Evolutionary conservation across 495 filamentous ascomycete genomes (phyloP).

Genomic region (Trichoderma virens): DNA sequence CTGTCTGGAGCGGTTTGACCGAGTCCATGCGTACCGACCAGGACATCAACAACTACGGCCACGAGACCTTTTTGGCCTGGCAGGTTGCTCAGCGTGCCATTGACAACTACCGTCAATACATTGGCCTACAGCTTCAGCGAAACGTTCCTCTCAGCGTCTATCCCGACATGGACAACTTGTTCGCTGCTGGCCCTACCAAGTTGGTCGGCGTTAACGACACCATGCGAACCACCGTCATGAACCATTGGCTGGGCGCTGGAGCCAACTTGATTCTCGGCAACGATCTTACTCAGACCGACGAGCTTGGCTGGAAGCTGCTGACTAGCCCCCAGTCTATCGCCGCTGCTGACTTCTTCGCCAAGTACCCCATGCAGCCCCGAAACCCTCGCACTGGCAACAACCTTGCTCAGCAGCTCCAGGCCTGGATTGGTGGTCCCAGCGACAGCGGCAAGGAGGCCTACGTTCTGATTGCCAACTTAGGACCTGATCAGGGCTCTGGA

Average conservation of each 20-base stretch:
- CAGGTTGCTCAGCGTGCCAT: conserved; percentile 21
- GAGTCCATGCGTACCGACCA: conserved; percentile 24
- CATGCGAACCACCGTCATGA: conserved; percentile 21
- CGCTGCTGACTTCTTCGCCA: conserved; percentile 17
- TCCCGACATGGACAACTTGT: conserved; percentile 25
- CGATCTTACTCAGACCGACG: conserved; percentile 21
- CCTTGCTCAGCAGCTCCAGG: conserved; percentile 22
- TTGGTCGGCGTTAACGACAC: conserved; percentile 21
- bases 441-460: conserved; percentile 15
- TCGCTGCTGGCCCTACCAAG: conserved; percentile 19
- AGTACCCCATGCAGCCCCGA: conserved; percentile 24
- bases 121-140: conserved; percentile 15
- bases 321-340: conserved; percentile 15
- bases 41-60: conserved; percentile 22
- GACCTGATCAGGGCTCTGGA: conserved; percentile 21
- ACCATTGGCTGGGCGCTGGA: conserved; percentile 24
- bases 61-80: conserved; percentile 21
- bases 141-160: conserved; percentile 20
- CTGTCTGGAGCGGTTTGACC: conserved; percentile 19
- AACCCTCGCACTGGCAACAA: conserved; percentile 21
- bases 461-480: conserved; percentile 23
- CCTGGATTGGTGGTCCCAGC: conserved; percentile 24
- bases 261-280: conserved; percentile 24
- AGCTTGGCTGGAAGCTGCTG: conserved; percentile 19
- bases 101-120: conserved; percentile 27